These are phyloP conservation scores for Botrytis elliptica DNA, from an alignment of 2,329 filamentous ascomycete genomes.

Conservation along the genomic window DNA sequence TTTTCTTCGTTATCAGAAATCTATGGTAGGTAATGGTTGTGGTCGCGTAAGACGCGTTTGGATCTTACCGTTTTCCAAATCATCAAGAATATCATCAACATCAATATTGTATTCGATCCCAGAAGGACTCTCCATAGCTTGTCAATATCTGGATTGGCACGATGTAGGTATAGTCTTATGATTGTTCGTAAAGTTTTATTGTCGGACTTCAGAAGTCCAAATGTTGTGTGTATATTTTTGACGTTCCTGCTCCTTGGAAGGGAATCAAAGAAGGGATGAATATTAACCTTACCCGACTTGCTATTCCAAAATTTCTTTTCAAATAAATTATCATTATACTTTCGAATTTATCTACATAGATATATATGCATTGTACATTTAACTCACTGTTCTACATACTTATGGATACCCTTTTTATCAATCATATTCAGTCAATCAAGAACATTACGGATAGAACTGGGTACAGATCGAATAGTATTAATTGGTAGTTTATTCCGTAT, in stretches of 20 bases:
- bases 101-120: constrained; percentile 17
- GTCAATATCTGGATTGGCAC: neutral
- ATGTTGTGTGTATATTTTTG: neutral
- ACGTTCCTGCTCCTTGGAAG: neutral
- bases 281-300: neutral
- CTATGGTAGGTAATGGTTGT: neutral
- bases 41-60: constrained; percentile 24
- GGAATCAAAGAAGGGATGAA: neutral
- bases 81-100: constrained; percentile 32
- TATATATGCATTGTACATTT: neutral
- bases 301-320: neutral
- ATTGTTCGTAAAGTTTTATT: neutral
- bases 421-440: neutral
- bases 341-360: neutral
- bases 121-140: constrained; percentile 3
- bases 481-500: neutral
- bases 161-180: neutral
- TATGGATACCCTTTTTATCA: neutral
- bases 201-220: neutral
- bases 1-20: neutral
- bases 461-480: neutral
- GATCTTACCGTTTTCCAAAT: constrained; percentile 34
- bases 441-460: neutral
- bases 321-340: neutral
- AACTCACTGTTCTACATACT: neutral